Evolutionary conservation across 345 rosid genomes (phyloP).

Genomic region (Hibiscus trionum): DNA sequence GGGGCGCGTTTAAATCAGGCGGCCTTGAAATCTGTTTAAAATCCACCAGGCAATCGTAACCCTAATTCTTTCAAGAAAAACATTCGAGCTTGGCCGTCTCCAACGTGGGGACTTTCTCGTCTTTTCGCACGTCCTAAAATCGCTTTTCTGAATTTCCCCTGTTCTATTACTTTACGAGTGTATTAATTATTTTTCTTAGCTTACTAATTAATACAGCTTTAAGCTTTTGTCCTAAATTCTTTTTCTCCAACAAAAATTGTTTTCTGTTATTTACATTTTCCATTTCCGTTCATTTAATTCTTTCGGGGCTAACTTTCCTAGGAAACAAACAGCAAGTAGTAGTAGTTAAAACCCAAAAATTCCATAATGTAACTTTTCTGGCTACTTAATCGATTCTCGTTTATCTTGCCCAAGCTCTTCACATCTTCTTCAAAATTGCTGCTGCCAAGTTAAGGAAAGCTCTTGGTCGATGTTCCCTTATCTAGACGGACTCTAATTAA

Average conservation of each 20-base stretch:
- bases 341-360: background rate
- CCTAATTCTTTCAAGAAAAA: background rate
- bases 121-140: background rate
- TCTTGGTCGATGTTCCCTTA: conserved; percentile 5
- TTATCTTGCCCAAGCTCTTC: too few species aligned
- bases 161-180: background rate
- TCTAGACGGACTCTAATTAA: conserved; percentile 1
- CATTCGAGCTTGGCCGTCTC: background rate
- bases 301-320: background rate
- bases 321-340: background rate
- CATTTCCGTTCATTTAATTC: background rate
- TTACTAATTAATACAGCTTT: background rate
- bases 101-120: background rate
- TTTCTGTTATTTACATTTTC: background rate
- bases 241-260: background rate
- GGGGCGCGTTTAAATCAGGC: too few species aligned
- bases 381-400: background rate
- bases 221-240: background rate
- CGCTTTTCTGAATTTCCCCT: background rate
- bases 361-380: background rate
- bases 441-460: background rate
- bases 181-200: background rate
- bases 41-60: background rate
- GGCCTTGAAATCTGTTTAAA: too few species aligned
- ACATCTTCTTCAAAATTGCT: conserved; percentile 1